Percentiles rank a stretch among this genome's conserved stretches.
phyloP scores from a whole-genome alignment of 306 rosid genomes.

The Casuarina glauca region DNA sequence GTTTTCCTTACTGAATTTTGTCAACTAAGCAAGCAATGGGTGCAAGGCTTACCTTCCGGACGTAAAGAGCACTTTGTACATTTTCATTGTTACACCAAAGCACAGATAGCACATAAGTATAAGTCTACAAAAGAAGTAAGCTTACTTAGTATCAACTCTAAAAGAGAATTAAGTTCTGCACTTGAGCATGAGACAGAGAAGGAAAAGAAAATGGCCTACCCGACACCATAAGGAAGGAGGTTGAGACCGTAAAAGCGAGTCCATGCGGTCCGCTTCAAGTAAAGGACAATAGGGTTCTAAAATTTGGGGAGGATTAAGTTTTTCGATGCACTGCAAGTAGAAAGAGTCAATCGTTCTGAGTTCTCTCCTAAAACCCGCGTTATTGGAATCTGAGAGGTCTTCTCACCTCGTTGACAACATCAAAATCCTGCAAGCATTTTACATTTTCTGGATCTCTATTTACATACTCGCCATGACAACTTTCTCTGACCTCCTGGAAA shows the following conservation, averaged over 20 bases:
- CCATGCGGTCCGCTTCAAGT: neutral
- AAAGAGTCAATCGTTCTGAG: neutral
- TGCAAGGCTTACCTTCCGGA: slow-evolving; percentile 13
- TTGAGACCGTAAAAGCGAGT: slow-evolving; percentile 13
- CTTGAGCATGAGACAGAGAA: neutral
- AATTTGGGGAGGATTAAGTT: slow-evolving; percentile 24
- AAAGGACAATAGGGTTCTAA: slow-evolving; percentile 38
- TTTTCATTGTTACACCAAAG: slow-evolving; percentile 32
- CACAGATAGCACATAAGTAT: slow-evolving; percentile 6
- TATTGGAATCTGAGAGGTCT: neutral
- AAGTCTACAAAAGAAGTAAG: slow-evolving; percentile 4
- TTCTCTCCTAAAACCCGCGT: neutral
- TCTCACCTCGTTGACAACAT: slow-evolving; percentile 29
- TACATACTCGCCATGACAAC: slow-evolving; percentile 29
- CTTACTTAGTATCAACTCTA: too few species aligned
- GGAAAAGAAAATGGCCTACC: neutral
- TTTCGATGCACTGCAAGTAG: slow-evolving; percentile 31
- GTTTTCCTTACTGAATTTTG: neutral
- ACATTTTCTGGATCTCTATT: slow-evolving; percentile 37
- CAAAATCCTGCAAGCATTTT: slow-evolving; percentile 35
- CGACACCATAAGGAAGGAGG: slow-evolving; percentile 6
- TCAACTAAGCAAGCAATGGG: neutral
- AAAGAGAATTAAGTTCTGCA: neutral
- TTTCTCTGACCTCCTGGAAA: slow-evolving; percentile 18
- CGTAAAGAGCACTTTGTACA: slow-evolving; percentile 32